Evolutionary conservation across 306 rosid species (phyloP).

Genomic region (Gynostemma pentaphyllum): DNA sequence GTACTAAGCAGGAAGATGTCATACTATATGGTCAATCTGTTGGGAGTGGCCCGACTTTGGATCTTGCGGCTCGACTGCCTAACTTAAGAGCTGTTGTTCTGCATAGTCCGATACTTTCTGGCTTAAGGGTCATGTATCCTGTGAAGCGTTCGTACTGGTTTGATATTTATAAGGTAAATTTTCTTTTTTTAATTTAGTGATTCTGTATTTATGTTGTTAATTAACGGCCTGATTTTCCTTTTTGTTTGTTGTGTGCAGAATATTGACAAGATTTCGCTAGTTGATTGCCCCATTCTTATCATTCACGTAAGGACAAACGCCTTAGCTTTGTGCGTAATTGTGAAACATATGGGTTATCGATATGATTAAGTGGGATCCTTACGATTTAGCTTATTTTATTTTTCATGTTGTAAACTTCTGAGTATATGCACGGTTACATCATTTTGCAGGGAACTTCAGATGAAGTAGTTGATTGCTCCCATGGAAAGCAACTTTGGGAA

Average conservation of each 20-base stretch:
- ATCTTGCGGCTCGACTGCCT: conserved; percentile 58
- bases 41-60: conserved; percentile 68
- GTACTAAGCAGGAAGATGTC: conserved; percentile 56
- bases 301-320: conserved; percentile 52
- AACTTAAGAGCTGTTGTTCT: conserved; percentile 49
- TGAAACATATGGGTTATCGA: neutral
- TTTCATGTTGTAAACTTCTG: no score
- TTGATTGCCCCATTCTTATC: conserved; percentile 56
- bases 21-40: conserved; percentile 64
- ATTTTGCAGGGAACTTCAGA: conserved; percentile 54
- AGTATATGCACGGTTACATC: conserved; percentile 3
- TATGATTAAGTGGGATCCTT: neutral
- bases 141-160: conserved; percentile 59
- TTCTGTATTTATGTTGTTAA: conserved; percentile 2
- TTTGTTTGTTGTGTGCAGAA: conserved; percentile 31
- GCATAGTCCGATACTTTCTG: conserved; percentile 67
- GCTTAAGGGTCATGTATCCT: conserved; percentile 69
- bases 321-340: neutral
- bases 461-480: conserved; percentile 64
- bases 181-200: conserved; percentile 2
- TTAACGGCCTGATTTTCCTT: conserved; percentile 11
- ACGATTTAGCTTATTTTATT: no score
- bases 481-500: conserved; percentile 67
- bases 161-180: conserved; percentile 50
- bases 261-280: conserved; percentile 51